phyloP scores from a whole-genome alignment of 805 yeast genomes.

The Saccharomycopsis selenospora region DNA sequence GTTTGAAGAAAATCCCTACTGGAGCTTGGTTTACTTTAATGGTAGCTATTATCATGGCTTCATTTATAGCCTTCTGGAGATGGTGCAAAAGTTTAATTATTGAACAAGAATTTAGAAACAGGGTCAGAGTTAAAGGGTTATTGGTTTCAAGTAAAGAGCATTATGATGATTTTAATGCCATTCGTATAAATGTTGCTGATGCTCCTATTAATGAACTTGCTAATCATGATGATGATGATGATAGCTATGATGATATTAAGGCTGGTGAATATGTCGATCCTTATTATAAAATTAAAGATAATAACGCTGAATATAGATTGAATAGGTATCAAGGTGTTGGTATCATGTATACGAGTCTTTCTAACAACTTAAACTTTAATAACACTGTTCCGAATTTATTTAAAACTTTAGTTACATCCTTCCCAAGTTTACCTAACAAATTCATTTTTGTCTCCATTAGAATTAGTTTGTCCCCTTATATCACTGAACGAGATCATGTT shows the following conservation, averaged over 20 bases:
- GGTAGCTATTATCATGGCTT: slow-evolving; percentile 34
- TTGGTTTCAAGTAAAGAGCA: slow-evolving; percentile 28
- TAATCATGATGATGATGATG: not conserved
- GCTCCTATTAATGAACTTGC: slow-evolving; percentile 14
- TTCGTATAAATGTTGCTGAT: slow-evolving; percentile 17
- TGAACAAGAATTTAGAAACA: slow-evolving; percentile 31
- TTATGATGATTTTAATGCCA: not conserved
- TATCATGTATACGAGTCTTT: slow-evolving; percentile 19
- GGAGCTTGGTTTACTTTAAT: slow-evolving; percentile 60
- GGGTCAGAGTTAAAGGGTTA: slow-evolving; percentile 32
- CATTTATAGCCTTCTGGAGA: slow-evolving; percentile 41
- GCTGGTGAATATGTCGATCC: slow-evolving; percentile 8
- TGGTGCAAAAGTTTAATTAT: slow-evolving; percentile 38
- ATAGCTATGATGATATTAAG: not conserved
- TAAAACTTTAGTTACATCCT: slow-evolving; percentile 28
- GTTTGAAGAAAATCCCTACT: slow-evolving; percentile 43
- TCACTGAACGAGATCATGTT: slow-evolving; percentile 34
- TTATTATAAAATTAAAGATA: slow-evolving; percentile 5
- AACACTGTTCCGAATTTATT: slow-evolving; percentile 37
- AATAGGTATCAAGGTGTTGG: slow-evolving; percentile 15
- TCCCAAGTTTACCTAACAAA: slow-evolving; percentile 37
- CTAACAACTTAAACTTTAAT: slow-evolving; percentile 34
- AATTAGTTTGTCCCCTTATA: slow-evolving; percentile 37
- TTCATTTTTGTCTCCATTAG: slow-evolving; percentile 39
- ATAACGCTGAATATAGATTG: slow-evolving; percentile 1